Evolutionary conservation across 208 protist genomes (phyloP).

Genomic region (Leishmania tarentolae): DNA sequence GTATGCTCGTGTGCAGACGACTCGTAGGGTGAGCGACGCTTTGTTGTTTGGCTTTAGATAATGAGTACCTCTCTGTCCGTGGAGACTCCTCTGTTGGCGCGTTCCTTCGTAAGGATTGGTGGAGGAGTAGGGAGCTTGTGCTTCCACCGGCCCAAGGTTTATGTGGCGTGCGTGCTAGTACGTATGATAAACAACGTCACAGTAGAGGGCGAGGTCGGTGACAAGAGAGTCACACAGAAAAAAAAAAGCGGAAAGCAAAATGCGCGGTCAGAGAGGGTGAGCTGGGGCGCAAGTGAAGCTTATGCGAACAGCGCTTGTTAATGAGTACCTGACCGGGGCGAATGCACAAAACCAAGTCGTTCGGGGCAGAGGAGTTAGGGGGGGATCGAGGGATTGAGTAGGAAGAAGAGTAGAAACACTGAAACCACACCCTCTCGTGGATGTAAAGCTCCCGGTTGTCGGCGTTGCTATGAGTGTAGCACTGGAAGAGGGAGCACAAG

Average conservation of each 20-base stretch:
- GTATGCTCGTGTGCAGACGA: not conserved
- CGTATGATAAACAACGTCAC: not conserved
- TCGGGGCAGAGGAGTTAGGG: not conserved
- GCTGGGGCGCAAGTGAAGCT: not conserved
- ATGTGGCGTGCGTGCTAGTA: not conserved
- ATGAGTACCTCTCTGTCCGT: not conserved
- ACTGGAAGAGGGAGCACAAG: not conserved
- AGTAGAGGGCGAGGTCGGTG: not conserved
- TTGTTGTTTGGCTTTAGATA: not conserved
- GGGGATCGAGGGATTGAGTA: not conserved
- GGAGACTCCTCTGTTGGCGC: not conserved
- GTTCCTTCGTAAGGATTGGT: not conserved
- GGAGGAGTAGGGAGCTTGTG: not conserved
- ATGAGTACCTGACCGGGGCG: not conserved
- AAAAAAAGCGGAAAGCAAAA: not conserved
- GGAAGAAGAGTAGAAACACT: slow-evolving; percentile 3
- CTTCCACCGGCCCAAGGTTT: not conserved
- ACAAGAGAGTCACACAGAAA: not conserved
- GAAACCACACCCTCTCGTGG: not conserved
- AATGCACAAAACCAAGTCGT: not conserved
- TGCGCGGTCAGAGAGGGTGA: not conserved
- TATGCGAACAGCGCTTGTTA: not conserved
- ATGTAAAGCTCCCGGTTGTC: not conserved
- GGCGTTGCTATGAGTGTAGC: not conserved
- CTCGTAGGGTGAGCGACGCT: not conserved